Evolutionary conservation across 2,329 filamentous ascomycete species (phyloP), one percentile per base, ranked within the genome.

Genomic region (Anisogramma anomala): DNA sequence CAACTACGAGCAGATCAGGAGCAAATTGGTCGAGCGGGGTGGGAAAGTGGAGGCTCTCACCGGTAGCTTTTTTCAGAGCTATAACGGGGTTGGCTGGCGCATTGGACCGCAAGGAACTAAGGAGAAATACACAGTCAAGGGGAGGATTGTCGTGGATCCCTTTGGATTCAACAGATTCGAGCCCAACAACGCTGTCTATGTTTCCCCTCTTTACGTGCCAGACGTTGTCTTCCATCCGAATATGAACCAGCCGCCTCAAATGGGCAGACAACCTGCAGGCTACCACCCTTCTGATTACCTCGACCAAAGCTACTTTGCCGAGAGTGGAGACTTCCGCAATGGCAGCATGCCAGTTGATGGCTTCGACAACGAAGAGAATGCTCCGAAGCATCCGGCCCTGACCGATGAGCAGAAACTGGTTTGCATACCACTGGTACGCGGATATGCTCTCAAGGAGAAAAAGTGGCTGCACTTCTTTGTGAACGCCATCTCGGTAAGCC

Each of bases 391-490:
- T 9, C 31, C 31, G 10, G 31, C 31, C 8, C 47, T 58, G 19
- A 56, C 51, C 2, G 48, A 52, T 0, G 52, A 51, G 17, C 51
- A 57, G 34, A 48, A 50, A 18, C 45, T 57, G 40, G 46, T 51
- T 33, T 50, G 46, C 37, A 53, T 47, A 11, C 53, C 47, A 30
- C 45, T 49, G 28, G 53, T 55, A 52, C 58, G 61, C 18, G 70
- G 69, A 1, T 74, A 69, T 41, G 54, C 60, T 0, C 56, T 68
- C 17, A 62, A 61, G 47, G 57, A 57, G 33, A 65, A 64, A 50
- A 54, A 55, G 32, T 69, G 62, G 64, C 58, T 64, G 47, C 61
- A 65, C 37, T 67, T 69, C 46, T 64, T 58, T 42, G 57, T 71
- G 19, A 62, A 68, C 30, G 5, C 31, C 31, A 33, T 33, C 9